Percentiles rank a stretch among this genome's conserved stretches.
Conservation (phyloP, 2,329 filamentous ascomycete genomes). For the Didymosphaeria variabile region DNA sequence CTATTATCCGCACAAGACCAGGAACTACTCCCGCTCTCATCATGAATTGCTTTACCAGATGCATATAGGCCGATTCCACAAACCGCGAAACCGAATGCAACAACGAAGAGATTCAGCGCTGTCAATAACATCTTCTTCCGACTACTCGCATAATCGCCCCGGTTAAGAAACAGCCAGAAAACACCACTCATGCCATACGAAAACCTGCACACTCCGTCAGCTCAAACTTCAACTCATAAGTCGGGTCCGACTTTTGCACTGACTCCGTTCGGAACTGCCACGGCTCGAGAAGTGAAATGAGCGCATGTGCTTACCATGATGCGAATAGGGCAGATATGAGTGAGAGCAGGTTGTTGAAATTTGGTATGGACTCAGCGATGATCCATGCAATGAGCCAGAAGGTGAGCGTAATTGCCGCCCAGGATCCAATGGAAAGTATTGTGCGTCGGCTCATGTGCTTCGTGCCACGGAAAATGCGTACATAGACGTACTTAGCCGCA, state of each 20-base stretch:
- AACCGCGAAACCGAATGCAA: slow-evolving; percentile 39
- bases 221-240: not conserved
- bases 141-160: slow-evolving; percentile 49
- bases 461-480: slow-evolving; percentile 68
- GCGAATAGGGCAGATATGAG: slow-evolving; percentile 67
- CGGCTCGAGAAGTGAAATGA: not conserved
- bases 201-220: slow-evolving; percentile 53
- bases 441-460: slow-evolving; percentile 45
- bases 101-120: slow-evolving; percentile 53
- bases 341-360: slow-evolving; percentile 71
- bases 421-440: slow-evolving; percentile 53
- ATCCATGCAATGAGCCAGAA: slow-evolving; percentile 72
- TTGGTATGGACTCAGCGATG: slow-evolving; percentile 73
- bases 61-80: slow-evolving; percentile 36
- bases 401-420: slow-evolving; percentile 64
- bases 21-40: slow-evolving; percentile 26
- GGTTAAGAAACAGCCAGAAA: slow-evolving; percentile 59
- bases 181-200: slow-evolving; percentile 58
- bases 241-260: not conserved
- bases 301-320: slow-evolving; percentile 58
- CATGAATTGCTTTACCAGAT: slow-evolving; percentile 34
- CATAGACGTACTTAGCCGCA: slow-evolving; percentile 71
- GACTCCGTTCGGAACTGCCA: not conserved
- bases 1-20: slow-evolving; percentile 32
- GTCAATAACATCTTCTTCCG: slow-evolving; percentile 57